A percentile compares a stretch with the other conserved stretches of the same genome.
These are phyloP conservation scores for Candolleomyces efflorescens DNA, from an alignment of 768 basidiomycete genomes.

Conservation along the genomic window DNA sequence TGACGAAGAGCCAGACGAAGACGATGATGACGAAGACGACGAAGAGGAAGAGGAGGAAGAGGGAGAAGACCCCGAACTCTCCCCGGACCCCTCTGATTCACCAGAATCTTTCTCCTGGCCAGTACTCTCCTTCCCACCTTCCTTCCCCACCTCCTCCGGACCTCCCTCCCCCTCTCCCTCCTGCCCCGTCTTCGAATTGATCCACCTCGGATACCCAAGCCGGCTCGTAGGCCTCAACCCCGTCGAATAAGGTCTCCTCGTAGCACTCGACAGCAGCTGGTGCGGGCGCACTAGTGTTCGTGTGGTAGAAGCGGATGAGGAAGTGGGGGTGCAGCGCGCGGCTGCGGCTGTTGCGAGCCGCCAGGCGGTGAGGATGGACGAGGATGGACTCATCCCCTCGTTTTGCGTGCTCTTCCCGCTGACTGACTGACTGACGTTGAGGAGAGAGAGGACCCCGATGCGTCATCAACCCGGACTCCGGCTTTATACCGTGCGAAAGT, in stretches of 20 bases:
- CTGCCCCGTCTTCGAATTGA: conserved; percentile 21
- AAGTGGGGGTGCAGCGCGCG: background rate
- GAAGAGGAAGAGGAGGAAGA: conserved; percentile 8
- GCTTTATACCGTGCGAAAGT: too few relatives aligned
- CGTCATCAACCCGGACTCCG: too few relatives aligned
- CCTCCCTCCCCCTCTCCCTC: conserved; percentile 14
- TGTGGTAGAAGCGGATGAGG: background rate
- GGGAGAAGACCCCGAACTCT: background rate
- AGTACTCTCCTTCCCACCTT: background rate
- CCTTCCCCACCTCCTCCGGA: background rate
- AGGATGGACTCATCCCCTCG: background rate
- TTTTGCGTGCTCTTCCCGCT: too few relatives aligned
- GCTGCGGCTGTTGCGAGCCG: background rate
- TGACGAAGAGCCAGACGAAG: conserved; percentile 14
- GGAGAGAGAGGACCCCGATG: too few relatives aligned
- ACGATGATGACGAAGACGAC: conserved; percentile 12
- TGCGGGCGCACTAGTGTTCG: background rate
- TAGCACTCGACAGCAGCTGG: background rate
- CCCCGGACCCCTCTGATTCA: background rate
- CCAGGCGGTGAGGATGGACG: background rate
- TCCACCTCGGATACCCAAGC: conserved; percentile 16
- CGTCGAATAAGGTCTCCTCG: background rate
- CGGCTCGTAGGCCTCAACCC: background rate
- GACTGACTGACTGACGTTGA: too few relatives aligned
- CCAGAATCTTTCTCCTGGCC: conserved; percentile 11